These are phyloP conservation scores for Colletotrichum spinosum DNA, from an alignment of 2,329 filamentous ascomycete genomes.

Conservation along the genomic window DNA sequence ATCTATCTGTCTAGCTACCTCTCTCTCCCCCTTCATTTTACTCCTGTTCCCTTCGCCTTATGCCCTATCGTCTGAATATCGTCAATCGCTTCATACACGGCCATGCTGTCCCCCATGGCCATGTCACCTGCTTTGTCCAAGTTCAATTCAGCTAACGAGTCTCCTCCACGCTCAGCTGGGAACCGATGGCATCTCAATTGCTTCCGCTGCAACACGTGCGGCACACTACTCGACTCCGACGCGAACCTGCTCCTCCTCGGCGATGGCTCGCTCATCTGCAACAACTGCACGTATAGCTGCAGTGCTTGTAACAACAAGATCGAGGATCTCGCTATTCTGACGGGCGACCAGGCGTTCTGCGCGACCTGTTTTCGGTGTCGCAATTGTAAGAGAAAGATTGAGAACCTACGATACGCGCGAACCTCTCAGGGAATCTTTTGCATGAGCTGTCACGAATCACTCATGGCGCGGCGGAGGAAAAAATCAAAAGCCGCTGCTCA, in stretches of 20 bases:
- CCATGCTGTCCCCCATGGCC: constrained; percentile 27
- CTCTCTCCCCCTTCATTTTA: constrained; percentile 1
- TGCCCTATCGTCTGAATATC: constrained; percentile 4
- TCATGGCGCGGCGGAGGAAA: constrained; percentile 93
- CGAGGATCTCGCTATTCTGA: constrained; percentile 96
- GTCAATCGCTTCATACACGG: background rate
- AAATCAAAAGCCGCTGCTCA: constrained; percentile 78
- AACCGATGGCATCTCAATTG: constrained; percentile 99
- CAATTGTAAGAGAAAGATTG: constrained; percentile 98
- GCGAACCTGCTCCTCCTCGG: constrained; percentile 96
- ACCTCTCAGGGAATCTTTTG: constrained; percentile 99
- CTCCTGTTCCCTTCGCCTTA: background rate
- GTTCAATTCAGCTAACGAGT: constrained; percentile 41
- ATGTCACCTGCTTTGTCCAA: constrained; percentile 37
- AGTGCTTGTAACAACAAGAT: constrained; percentile 98
- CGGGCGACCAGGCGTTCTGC: constrained; percentile 97
- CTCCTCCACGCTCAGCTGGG: constrained; percentile 68
- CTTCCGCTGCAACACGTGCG: constrained; percentile 97
- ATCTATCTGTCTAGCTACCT: constrained; percentile 10
- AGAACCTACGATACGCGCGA: constrained; percentile 96
- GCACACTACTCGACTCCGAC: constrained; percentile 95
- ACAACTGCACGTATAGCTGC: constrained; percentile 99
- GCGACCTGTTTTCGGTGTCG: constrained; percentile 96
- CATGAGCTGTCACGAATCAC: constrained; percentile 97
- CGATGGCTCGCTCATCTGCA: constrained; percentile 98